These are phyloP conservation scores for Eutrema japonicum DNA, from an alignment of 345 rosid species.

Conservation along the genomic window DNA sequence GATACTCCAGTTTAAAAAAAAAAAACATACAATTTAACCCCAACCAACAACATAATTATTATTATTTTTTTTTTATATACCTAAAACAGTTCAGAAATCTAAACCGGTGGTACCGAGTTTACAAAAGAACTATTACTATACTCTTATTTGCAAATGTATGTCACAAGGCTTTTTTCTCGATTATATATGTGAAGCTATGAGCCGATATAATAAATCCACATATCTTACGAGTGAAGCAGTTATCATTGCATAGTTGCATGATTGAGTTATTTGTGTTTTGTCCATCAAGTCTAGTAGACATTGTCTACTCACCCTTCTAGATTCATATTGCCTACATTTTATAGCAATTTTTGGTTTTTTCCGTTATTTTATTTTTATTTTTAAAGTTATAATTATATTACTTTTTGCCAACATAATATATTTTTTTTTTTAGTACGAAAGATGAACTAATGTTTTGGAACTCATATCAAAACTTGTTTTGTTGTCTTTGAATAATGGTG, in stretches of 20 bases:
- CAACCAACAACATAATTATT: too few relatives aligned
- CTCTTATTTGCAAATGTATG: slow-evolving; percentile 1
- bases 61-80: too few relatives aligned
- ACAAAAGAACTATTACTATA: background rate
- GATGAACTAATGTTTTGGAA: slow-evolving; percentile 15
- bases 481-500: background rate
- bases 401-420: slow-evolving; percentile 19
- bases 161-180: background rate
- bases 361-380: background rate
- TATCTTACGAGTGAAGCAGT: slow-evolving; percentile 15
- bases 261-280: slow-evolving; percentile 23
- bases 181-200: background rate
- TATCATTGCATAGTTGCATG: slow-evolving; percentile 21
- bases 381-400: background rate
- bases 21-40: too few relatives aligned
- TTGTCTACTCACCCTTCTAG: slow-evolving; percentile 10
- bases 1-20: too few relatives aligned
- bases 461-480: background rate
- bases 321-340: slow-evolving; percentile 4
- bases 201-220: background rate
- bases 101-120: too few relatives aligned
- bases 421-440: slow-evolving; percentile 14
- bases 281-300: slow-evolving; percentile 18
- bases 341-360: background rate
- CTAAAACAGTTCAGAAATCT: too few relatives aligned